Evolutionary conservation across 805 yeast genomes (phyloP), one percentile per base, ranked within the genome.

Genomic region (Scheffersomyces ergatensis): DNA sequence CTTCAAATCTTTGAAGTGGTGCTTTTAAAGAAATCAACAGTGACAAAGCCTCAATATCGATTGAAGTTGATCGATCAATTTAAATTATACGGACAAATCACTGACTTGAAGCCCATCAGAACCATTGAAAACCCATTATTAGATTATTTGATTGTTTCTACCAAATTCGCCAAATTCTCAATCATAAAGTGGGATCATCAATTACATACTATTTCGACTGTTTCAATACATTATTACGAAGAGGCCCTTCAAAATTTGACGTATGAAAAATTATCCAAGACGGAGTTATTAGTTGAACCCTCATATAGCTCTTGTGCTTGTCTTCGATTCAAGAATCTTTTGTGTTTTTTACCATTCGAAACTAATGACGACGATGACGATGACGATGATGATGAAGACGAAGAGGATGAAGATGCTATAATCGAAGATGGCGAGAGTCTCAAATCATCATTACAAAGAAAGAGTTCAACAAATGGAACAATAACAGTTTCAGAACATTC

Each of bases 191-290:
- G 95, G 87, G 83, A 89, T 52, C 58, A 62, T 3, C 60, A 54
- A 3, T 56, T 51, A n/a, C 70, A 78, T 47, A 52, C 75, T 1
- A 68, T 92, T n/a, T 68, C 75, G 19, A 87, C 97, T 0, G 74
- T 80, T 1, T 85, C 96, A 37, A 66, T 93, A 38, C 99, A 93
- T 63, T 89, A 77, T 57, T 93, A 90, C 60, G 97, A 92, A 51
- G 77, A 79, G 33, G 78, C 78, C 19, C 67, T 89, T 37, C 74
- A 74, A 32, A 67, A 72, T 25, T 53, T 72, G 9, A 72, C 81
- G 2, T 65, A 73, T 36, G 79, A 73, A 39, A 62, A 62, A 53
- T 51, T 51, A 46, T 65, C 46, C 38, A 58, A 62, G 5, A 63
- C 85, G 0, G 63, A 65, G 7, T 69, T 85, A 42, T 62, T 79